Evolutionary conservation across 805 yeast species (phyloP).

Genomic region (Isabelozyma gotoi): DNA sequence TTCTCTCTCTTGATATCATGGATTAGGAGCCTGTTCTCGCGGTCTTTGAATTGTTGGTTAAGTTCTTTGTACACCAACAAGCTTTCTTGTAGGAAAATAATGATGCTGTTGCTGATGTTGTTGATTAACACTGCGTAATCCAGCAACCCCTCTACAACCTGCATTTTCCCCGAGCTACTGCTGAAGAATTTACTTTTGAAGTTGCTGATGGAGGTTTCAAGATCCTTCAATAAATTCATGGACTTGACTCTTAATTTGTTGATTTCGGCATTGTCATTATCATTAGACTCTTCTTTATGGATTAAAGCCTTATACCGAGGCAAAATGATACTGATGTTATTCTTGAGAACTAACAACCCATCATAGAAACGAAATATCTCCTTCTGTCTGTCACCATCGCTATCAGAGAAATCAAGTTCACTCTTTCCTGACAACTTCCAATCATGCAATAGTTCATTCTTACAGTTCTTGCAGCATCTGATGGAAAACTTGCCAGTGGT

Average conservation of each 20-base stretch:
- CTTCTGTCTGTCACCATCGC: background rate
- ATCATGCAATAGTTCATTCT: slow-evolving; percentile 56
- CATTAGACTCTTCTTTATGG: slow-evolving; percentile 4
- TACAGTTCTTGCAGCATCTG: slow-evolving; percentile 72
- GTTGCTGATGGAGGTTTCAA: slow-evolving; percentile 21
- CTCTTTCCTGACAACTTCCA: slow-evolving; percentile 27
- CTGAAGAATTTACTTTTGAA: slow-evolving; percentile 22
- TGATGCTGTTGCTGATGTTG: slow-evolving; percentile 57
- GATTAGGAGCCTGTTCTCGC: slow-evolving; percentile 20
- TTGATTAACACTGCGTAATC: slow-evolving; percentile 33
- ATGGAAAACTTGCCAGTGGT: slow-evolving; percentile 15
- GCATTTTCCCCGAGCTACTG: slow-evolving; percentile 3
- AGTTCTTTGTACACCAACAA: slow-evolving; percentile 63
- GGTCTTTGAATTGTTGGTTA: slow-evolving; percentile 44
- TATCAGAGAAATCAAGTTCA: slow-evolving; percentile 3
- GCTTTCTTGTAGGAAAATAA: slow-evolving; percentile 63
- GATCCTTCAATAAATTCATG: slow-evolving; percentile 28
- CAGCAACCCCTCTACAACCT: slow-evolving; percentile 11
- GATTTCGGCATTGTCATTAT: slow-evolving; percentile 11
- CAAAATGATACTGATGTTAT: slow-evolving; percentile 18
- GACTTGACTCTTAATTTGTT: slow-evolving; percentile 21
- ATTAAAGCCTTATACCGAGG: slow-evolving; percentile 18
- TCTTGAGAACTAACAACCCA: slow-evolving; percentile 18
- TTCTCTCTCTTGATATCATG: slow-evolving; percentile 3
- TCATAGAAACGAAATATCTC: slow-evolving; percentile 19